phyloP scores from a whole-genome alignment of 352 stramenopile genomes.

The Globisporangium solare region DNA sequence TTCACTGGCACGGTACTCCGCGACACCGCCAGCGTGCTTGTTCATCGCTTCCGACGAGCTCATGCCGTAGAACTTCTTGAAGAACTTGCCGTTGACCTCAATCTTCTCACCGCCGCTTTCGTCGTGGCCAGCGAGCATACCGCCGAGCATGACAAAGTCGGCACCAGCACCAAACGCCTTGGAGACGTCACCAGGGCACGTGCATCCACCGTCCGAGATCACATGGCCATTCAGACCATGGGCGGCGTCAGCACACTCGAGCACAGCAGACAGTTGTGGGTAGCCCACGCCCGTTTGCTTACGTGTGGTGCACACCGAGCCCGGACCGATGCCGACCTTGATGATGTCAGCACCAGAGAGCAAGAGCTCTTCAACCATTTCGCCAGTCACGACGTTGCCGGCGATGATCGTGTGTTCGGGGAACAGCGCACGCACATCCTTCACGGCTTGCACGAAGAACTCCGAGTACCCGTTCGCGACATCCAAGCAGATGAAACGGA shows the following conservation, averaged over 20 bases:
- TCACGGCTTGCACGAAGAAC: conserved; percentile 80
- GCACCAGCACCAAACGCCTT: conserved; percentile 90
- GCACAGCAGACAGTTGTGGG: conserved; percentile 86
- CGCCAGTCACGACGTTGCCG: conserved; percentile 90
- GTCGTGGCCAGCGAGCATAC: conserved; percentile 90
- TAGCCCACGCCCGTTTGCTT: conserved; percentile 92
- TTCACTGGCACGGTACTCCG: conserved; percentile 89
- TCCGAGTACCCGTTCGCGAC: conserved; percentile 89
- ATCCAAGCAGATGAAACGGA: conserved; percentile 88
- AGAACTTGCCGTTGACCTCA: conserved; percentile 55
- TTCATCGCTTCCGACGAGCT: conserved; percentile 89
- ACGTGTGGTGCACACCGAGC: conserved; percentile 89
- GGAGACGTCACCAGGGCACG: conserved; percentile 84
- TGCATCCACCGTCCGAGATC: conserved; percentile 87
- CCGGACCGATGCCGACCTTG: conserved; percentile 91
- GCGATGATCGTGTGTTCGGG: conserved; percentile 88
- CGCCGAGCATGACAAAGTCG: conserved; percentile 92
- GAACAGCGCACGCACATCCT: conserved; percentile 45
- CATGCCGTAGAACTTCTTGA: conserved; percentile 94
- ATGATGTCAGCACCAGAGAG: conserved; percentile 91
- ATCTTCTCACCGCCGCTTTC: conserved; percentile 86
- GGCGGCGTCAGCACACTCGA: conserved; percentile 90
- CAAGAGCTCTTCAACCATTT: conserved; percentile 91
- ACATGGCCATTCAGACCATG: conserved; percentile 88
- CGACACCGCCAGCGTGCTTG: conserved; percentile 88